A percentile compares a stretch with the other conserved stretches of the same genome.
phyloP scores from a whole-genome alignment of 371 early-diverging fungal genomes.

The Apophysomyces trapeziformis region DNA sequence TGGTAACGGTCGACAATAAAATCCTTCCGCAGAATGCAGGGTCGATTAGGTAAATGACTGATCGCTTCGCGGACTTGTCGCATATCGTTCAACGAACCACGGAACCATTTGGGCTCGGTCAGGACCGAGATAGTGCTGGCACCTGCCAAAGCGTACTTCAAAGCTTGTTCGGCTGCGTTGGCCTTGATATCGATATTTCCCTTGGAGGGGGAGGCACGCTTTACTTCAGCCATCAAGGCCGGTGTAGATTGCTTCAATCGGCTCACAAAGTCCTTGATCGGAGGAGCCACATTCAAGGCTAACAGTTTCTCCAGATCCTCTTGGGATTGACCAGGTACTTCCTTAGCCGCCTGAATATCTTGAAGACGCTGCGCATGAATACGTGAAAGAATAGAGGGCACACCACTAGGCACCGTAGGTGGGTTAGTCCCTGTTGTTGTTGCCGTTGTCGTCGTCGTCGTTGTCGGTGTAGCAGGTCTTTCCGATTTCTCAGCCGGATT shows the following conservation, averaged over 20 bases:
- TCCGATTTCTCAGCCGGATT: slow-evolving; percentile 45
- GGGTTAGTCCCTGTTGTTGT: not conserved
- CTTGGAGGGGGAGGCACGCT: slow-evolving; percentile 97
- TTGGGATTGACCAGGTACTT: slow-evolving; percentile 75
- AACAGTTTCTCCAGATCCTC: slow-evolving; percentile 73
- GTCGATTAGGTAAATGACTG: slow-evolving; percentile 70
- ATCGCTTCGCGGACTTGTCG: slow-evolving; percentile 80
- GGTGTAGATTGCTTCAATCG: slow-evolving; percentile 63
- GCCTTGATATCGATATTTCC: slow-evolving; percentile 84
- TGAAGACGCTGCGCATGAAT: slow-evolving; percentile 79
- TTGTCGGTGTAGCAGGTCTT: slow-evolving; percentile 15
- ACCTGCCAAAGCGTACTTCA: slow-evolving; percentile 86
- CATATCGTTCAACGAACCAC: slow-evolving; percentile 90
- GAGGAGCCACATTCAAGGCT: slow-evolving; percentile 75
- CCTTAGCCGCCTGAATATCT: slow-evolving; percentile 77
- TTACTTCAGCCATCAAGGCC: slow-evolving; percentile 95
- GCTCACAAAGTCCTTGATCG: slow-evolving; percentile 75
- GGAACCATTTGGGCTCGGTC: slow-evolving; percentile 98
- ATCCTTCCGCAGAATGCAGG: slow-evolving; percentile 94
- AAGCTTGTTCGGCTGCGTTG: slow-evolving; percentile 86
- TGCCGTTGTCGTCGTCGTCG: too few relatives aligned
- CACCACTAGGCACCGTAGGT: slow-evolving; percentile 20
- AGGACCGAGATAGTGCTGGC: slow-evolving; percentile 94
- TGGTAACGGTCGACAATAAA: slow-evolving; percentile 97
- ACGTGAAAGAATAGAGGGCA: slow-evolving; percentile 63